Evolutionary conservation across 371 early-diverging fungal genomes (phyloP), one percentile per base, ranked within the genome.

Genomic region (Rhizomucor miehei): DNA sequence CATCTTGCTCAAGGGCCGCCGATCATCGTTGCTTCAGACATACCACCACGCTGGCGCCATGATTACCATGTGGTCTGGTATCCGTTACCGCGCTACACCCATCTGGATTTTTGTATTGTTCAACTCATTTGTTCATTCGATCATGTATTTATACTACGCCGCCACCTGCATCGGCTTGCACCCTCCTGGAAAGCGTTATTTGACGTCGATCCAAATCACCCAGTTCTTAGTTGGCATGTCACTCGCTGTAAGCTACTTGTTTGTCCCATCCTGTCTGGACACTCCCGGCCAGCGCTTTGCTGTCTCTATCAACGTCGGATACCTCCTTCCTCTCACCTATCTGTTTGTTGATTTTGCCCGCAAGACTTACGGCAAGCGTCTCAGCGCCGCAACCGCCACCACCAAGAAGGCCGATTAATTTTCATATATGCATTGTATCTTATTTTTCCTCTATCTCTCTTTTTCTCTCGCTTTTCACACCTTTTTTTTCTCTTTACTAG

Each of bases 21-120:
- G 81, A 41, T 81, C 89, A 0, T 89, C 89, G 35, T 81, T 88
- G 25, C 79, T 94, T 58, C 94, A 94, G 69, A 87, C 87, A 51
- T 93, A 92, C 66, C 94, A 94, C 65, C 94, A 94, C 61, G 81
- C 90, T 19, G 93, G 93, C 38, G 93, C 93, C 16, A 91, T 94
- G 71, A 75, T 63, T 24, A 54, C 54, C n/a, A 81, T 78, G 78
- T 79, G 79, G 85, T 75, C 85, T 39, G 88, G 89, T 48, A 82
- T 89, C 64, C 80, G 85, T 59, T 88, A 82, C 63, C 71, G 77
- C 52, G 83, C 91, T 1, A 84, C 89, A 17, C 89, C 89, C 23
- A 87, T 89, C 66, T 91, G 90, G 81, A 86, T 91, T 61, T 92
- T 93, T 65, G 92, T 92, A 40, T 71, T 90, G 41, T 85, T 89